phyloP scores from a whole-genome alignment of 2,329 filamentous ascomycete genomes.

The Amauroascus niger region DNA sequence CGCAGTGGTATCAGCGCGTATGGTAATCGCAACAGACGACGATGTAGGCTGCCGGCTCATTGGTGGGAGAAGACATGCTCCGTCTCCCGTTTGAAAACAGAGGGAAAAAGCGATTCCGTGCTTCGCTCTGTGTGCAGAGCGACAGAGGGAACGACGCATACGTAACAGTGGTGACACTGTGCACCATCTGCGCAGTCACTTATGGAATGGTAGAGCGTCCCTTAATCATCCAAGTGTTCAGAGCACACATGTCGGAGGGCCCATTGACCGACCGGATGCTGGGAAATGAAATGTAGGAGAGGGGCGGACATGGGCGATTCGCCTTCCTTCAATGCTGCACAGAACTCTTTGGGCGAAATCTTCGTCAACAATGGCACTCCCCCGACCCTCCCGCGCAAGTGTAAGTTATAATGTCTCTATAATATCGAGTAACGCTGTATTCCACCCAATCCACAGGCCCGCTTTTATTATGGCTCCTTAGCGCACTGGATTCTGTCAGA shows the following conservation, averaged over 20 bases:
- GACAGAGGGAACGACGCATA: constrained; percentile 1
- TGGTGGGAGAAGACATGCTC: constrained; percentile 11
- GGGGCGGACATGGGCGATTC: neutral
- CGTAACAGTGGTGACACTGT: constrained; percentile 10
- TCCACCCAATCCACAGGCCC: neutral
- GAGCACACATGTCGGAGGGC: neutral
- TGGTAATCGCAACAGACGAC: neutral
- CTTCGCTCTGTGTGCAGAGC: neutral
- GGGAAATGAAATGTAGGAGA: too few species aligned
- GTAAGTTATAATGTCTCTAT: neutral
- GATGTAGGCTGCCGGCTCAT: neutral
- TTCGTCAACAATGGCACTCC: neutral
- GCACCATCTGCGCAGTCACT: neutral
- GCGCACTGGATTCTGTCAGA: neutral
- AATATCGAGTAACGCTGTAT: neutral
- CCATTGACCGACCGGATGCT: neutral
- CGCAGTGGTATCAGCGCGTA: neutral
- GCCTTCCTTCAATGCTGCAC: too few species aligned
- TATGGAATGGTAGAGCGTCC: constrained; percentile 1
- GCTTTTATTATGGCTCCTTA: too few species aligned
- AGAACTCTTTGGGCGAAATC: too few species aligned
- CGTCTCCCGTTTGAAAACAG: constrained; percentile 1
- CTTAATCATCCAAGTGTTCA: neutral
- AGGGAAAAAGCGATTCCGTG: neutral
- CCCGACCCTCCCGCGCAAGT: neutral